Base-by-base conservation (phyloP, 768 basidiomycete genomes). In the Hirschioporus abietinus region DNA sequence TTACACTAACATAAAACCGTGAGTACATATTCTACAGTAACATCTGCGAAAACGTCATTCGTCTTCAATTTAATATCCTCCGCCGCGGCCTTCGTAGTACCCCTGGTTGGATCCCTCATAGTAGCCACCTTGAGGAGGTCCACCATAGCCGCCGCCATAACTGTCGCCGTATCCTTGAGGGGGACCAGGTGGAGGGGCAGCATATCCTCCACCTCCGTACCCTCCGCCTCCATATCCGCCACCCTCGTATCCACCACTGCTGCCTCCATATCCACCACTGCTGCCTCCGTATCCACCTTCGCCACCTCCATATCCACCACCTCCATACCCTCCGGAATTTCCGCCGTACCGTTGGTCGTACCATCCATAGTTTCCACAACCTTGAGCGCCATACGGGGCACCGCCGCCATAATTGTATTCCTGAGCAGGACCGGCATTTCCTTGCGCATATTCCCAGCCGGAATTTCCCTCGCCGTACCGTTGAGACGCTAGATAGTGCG, bases 401-500 rank as follows among this genome's bases (percentile, higher is more conserved):
- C 71, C 65, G 12, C 70, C 68, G 12, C 25, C 63, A 64, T 58
- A 72, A 30, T 72, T 52, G 42, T 72, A 72, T 52, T 67, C 62
- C 24, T 60, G 42, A 26, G 71, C 64, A 35, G 64, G 66, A 4
- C 71, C 71, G 7, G 34, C 64, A 58, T 65, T 60, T 8, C 64
- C 58, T 35, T 63, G 66, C 5, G 70, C 71, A 36, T 69, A 69
- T 42, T 72, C 70, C 64, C 63, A 69, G 18, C 71, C 71, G 30
- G 68, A 62, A 15, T 23, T 60, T 15, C 70, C 70, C 18, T 65
- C 68, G n/a, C 42, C 35, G 58, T 72, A 72, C 12, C 71, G 66
- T 42, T 71, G 66, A 9, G 65, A 27, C 15, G 71, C 71, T 59
- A 72, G 64, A 35, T 69, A 58, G 61, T 72, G 70, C n/a, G 71